Conservation (phyloP, 192 early-diverging fungal species). For the Gryganskiella cystojenkinii region DNA sequence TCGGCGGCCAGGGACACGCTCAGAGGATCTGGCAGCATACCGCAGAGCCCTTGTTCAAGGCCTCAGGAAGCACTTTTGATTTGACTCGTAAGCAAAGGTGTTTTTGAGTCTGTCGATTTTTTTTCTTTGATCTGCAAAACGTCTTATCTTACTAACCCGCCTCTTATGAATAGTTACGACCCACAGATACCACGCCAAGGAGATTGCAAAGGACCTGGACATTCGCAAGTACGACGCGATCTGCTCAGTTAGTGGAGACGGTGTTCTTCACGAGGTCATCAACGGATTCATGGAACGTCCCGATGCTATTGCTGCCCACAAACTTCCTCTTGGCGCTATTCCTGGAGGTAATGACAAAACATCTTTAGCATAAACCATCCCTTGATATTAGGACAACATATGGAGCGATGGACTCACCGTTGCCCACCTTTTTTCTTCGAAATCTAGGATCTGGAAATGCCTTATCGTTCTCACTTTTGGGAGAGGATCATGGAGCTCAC, state of each 20-base stretch:
- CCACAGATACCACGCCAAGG: conserved; percentile 66
- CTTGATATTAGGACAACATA: too few relatives aligned
- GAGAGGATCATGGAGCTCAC: conserved; percentile 56
- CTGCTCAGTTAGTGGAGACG: conserved; percentile 81
- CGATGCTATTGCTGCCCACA: conserved; percentile 67
- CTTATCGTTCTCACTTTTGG: conserved; percentile 58
- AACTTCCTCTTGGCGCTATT: conserved; percentile 72
- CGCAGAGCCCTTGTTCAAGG: conserved; percentile 70
- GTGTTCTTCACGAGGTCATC: conserved; percentile 83
- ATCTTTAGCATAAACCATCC: too few relatives aligned
- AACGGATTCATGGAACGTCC: conserved; percentile 81
- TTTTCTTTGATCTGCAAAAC: background rate
- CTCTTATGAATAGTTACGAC: conserved; percentile 63
- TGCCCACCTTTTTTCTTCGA: background rate
- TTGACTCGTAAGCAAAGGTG: conserved; percentile 56
- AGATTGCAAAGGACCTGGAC: conserved; percentile 69
- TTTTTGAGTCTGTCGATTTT: background rate
- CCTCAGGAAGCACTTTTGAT: conserved; percentile 66
- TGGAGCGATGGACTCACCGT: background rate
- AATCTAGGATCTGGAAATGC: conserved; percentile 63
- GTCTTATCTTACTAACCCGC: background rate
- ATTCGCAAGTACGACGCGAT: conserved; percentile 67
- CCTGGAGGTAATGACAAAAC: conserved; percentile 56
- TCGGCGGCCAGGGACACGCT: conserved; percentile 77
- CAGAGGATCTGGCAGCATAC: conserved; percentile 60